Evolutionary conservation across 352 stramenopile species (phyloP), one percentile per base, ranked within the genome.

Genomic region (Phytophthora sansomeana): DNA sequence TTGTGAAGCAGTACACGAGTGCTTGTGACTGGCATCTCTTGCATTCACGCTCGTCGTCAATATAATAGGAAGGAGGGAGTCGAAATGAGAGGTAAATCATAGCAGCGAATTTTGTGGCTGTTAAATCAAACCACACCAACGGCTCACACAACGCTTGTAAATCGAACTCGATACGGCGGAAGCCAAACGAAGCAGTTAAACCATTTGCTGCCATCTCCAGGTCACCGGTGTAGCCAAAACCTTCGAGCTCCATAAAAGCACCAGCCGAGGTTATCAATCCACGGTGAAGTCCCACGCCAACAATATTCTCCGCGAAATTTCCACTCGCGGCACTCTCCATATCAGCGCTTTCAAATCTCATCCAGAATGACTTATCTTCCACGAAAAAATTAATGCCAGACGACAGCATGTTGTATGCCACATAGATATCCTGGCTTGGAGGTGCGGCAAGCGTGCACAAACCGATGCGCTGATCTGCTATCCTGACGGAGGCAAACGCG

Each of bases 101-200:
- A 10, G 77, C 55, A 58, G 60, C 56, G 16, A 39, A 54, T 10
- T 26, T 26, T 19, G 14, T 32, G 0, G 68, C 59, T 33, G 63
- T 69, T 44, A 75, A 63, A 73, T 85, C 79, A 55, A 89, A 72
- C 67, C 80, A 86, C 41, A 84, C 80, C 9, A 39, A 24, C 19
- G 70, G 59, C 14, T 85, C 75, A 24, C 62, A 73, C 21, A 89
- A 48, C 44, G 78, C 69, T 36, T 76, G 74, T 39, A 87, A 54
- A 62, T 89, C 80, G 47, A 89, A 79, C 13, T 80, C 67, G 11
- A 86, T 39, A 11, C 49, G 44, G 2, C 44, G 54, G 14, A 68
- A 63, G 3, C 48, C 51, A 41, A 69, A 69, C 54, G 66, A 56
- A 28, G 30, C 41, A 17, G 60, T 59, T 5, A 79, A 56, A 6